Base-by-base conservation (phyloP, 805 yeast genomes). In the Saccharomycopsis sp. region DNA sequence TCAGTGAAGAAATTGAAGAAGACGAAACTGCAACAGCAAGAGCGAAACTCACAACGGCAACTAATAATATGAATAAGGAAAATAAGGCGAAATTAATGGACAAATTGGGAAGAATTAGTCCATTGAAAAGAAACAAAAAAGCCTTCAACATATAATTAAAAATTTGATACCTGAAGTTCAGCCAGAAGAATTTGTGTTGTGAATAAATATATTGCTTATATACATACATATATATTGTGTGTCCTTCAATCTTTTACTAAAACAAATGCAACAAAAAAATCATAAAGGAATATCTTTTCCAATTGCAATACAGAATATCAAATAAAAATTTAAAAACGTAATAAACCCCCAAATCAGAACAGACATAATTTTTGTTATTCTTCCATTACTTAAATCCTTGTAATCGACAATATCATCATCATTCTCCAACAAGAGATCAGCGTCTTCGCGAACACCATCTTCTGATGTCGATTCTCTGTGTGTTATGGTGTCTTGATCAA, bases 301-400 rank as follows among this genome's bases (percentile, higher is more conserved):
- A 22, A 61, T 52, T 4, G 76, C 70, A 32, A 76, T 65, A 45
- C 74, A 68, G 16, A 72, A 62, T 38, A 77, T 55, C 51, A 77
- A 59, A 57, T 82, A 88, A 41, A 83, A 71, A 59, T 89, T 89
- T 54, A 87, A 67, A 13, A 70, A 70, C 1, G 83, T 65, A 26
- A 89, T 76, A 41, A 81, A 72, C 1, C 75, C 50, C 93, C 96
- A 88, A 4, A 88, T 73, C 0, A 68, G 19, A 1, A 76, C 59
- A 0, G 84, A 85, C 1, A 72, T 42, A 0, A 68, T 46, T 1
- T 78, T 75, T 36, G 79, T 71, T 11, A 75, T 42, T 61, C 68
- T 63, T 16, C 66, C 57, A 48, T 69, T 69, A 35, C 69, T 65
- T 70, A 69, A 67, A 46, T 70, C 72, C 40, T 54, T 57, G 51